These are phyloP conservation scores for Xylaria sp. DNA, from an alignment of 2,329 filamentous ascomycete species.

Conservation along the genomic window DNA sequence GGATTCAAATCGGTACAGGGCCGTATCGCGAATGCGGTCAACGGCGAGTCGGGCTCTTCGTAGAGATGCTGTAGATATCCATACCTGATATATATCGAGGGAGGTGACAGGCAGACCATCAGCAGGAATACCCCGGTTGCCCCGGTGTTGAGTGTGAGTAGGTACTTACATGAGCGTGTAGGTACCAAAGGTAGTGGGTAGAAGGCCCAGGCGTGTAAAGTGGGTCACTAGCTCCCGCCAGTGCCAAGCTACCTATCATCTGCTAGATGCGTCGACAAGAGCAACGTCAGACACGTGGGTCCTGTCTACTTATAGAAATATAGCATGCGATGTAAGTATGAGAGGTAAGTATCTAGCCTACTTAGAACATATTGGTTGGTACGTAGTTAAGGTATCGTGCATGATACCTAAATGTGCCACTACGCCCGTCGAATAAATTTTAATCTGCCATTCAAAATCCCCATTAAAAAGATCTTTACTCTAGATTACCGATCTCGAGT, in stretches of 20 bases:
- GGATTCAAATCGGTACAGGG: neutral
- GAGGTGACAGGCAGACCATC: constrained; percentile 9
- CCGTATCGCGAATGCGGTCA: neutral
- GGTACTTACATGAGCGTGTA: neutral
- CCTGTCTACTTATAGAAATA: neutral
- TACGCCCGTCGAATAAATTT: neutral
- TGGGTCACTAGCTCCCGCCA: neutral
- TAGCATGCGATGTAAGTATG: too few species aligned
- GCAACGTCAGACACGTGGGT: constrained; percentile 11
- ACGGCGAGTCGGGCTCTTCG: constrained; percentile 11
- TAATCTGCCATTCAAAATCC: neutral
- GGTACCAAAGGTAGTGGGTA: neutral
- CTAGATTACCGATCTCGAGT: neutral
- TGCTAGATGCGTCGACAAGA: neutral
- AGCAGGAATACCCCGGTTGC: constrained; percentile 27
- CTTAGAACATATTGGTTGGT: too few species aligned
- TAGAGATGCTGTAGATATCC: neutral
- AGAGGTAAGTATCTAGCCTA: too few species aligned
- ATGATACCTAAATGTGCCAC: neutral
- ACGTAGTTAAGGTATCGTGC: too few species aligned
- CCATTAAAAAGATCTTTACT: neutral
- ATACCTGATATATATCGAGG: neutral
- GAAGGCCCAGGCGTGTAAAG: too few species aligned
- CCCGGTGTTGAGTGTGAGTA: constrained; percentile 11
- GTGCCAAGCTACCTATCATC: neutral